Conservation (phyloP, 225 moss, liverwort and hornwort genomes). For the Neckera pumila region DNA sequence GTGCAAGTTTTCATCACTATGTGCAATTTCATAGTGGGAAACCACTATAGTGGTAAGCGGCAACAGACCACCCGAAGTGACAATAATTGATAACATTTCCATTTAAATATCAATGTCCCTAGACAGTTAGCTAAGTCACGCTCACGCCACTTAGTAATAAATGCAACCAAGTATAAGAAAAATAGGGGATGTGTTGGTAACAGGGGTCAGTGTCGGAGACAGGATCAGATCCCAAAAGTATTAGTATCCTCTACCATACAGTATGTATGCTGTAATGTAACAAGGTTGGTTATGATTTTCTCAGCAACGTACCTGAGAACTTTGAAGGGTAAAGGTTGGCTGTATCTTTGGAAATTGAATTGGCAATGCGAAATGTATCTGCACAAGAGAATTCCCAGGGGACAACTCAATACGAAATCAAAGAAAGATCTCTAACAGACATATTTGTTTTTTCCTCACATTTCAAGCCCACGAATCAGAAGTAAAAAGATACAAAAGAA, state of each 20-base stretch:
- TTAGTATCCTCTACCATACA: neutral
- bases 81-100: neutral
- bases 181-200: neutral
- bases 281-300: neutral
- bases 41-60: neutral
- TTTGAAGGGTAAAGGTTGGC: conserved; percentile 75
- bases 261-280: neutral
- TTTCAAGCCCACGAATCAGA: neutral
- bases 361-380: conserved; percentile 77
- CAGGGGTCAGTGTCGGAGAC: neutral
- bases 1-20: neutral
- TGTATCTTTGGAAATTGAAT: conserved; percentile 89
- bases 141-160: neutral
- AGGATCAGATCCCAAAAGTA: neutral
- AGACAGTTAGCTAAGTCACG: neutral
- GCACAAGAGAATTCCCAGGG: neutral
- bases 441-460: neutral
- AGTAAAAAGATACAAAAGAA: neutral
- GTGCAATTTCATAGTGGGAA: neutral
- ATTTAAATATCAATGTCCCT: neutral
- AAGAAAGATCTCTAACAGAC: neutral
- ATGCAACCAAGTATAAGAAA: neutral
- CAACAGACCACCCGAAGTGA: neutral
- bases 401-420: neutral
- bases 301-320: conserved; percentile 65